Base-by-base conservation (phyloP, 108 stramenopile species). In the Bacterosira constricta region DNA sequence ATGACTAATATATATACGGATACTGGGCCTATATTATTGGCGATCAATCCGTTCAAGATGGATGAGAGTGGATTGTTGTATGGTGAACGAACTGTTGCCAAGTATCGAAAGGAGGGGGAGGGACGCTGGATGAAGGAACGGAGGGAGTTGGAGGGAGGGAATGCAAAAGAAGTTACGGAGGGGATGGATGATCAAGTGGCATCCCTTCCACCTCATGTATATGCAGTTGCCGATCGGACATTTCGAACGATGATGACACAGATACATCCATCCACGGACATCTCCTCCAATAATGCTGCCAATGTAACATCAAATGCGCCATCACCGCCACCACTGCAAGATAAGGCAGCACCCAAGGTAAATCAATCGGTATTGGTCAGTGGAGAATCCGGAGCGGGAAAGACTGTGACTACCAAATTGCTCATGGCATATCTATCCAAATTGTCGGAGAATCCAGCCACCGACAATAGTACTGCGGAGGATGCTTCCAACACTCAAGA, bases 151-250 rank as follows among this genome's bases (percentile, higher is more conserved):
- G 45, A 26, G n/a, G 41, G 38, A 31, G 15, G 38, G 10, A 27
- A 53, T 52, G 51, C 15, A 29, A 17, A 39, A 18, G 11, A 54
- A 54, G 30, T 39, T 8, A 30, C 29, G 64, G 59, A 34, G 34
- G 23, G 15, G 36, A 25, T 53, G 52, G 72, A 23, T 11, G 65
- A 35, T 5, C 25, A 37, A n/a, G 57, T 69, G 12, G 39, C 42
- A 27, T 8, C 15, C 3, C 62, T 85, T 17, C 76, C 70, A n/a
- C 94, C 96, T 11, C 96, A 97, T 76, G 89, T 94, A 10, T 97
- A 86, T 59, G 85, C 83, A 31, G 79, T 94, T 5, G 96, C 94
- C 6, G 89, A 92, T 66, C 36, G 71, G 29, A 83, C 94, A 1
- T 90, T 90, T 76, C 84, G 87, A 20, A 78, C 42, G 63, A 89